These are phyloP conservation scores for Wickerhamiella bombiphila DNA, from an alignment of 805 yeast species.

Conservation along the genomic window DNA sequence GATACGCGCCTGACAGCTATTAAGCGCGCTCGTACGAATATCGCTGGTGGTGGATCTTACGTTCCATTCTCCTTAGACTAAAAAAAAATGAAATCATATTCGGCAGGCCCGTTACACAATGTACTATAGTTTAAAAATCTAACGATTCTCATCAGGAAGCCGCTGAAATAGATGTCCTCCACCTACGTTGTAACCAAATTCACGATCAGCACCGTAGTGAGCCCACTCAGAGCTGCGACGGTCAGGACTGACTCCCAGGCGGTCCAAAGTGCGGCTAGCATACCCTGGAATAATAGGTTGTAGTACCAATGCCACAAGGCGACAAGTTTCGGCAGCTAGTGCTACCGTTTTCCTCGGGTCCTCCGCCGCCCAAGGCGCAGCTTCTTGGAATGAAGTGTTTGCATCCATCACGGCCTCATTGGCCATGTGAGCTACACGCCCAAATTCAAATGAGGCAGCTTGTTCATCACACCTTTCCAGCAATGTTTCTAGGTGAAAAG, in stretches of 20 bases:
- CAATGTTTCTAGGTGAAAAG: slow-evolving; percentile 24
- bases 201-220: slow-evolving; percentile 39
- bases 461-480: slow-evolving; percentile 42
- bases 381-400: slow-evolving; percentile 50
- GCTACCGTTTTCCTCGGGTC: slow-evolving; percentile 31
- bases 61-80: slow-evolving; percentile 20
- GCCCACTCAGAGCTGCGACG: slow-evolving; percentile 34
- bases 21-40: slow-evolving; percentile 16
- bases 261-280: slow-evolving; percentile 40
- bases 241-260: slow-evolving; percentile 38
- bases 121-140: not conserved
- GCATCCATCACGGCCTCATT: slow-evolving; percentile 26
- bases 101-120: not conserved
- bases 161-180: slow-evolving; percentile 27
- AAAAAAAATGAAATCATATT: not conserved
- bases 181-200: slow-evolving; percentile 44
- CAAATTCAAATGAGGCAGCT: slow-evolving; percentile 44
- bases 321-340: slow-evolving; percentile 51
- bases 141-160: slow-evolving; percentile 36
- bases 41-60: slow-evolving; percentile 21
- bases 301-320: slow-evolving; percentile 51
- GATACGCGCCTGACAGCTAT: slow-evolving; percentile 18
- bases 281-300: slow-evolving; percentile 64
- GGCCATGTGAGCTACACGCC: slow-evolving; percentile 25
- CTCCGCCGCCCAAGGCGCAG: slow-evolving; percentile 58